Base-by-base conservation (phyloP, 164 flowering plant genomes). In the Nelumbo lutea region DNA sequence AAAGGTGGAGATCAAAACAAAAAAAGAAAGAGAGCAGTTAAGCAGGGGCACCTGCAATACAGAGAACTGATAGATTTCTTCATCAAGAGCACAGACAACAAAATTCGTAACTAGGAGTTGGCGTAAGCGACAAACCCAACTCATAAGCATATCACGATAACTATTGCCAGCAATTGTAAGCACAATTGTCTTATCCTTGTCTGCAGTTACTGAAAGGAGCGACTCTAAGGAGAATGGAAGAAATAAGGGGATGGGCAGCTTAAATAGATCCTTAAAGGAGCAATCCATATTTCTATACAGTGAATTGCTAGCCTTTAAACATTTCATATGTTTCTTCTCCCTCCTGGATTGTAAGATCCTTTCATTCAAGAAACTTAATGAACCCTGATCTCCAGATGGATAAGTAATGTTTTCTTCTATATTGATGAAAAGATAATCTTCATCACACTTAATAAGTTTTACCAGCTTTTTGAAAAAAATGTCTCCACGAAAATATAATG, bases 131-230 rank as follows among this genome's bases (percentile, higher is more conserved):
- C 99, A 95, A 0, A 80, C 94, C 99, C 99, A 95, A 72, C 97
- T 95, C 93, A 95, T 85, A 62, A 95, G 82, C 99, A 95, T 90
- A 75, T 92, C 99, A 72, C 82, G 87, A 75, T 95, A 95, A 78
- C 88, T 95, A 78, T 84, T 81, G 60, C 97, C 97, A 62, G 94
- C 93, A 70, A 90, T 75, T 67, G 93, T 85, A 69, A 95, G 94
- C 61, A 92, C 84, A 75, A 92, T 56, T 9, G 94, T 85, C 78
- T 69, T 89, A 64, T 87, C 84, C 67, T 81, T 65, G 68, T 87
- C 91, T 46, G 88, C 96, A 68, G 65, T 58, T 9, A 70, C 9
- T 14, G 84, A 73, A 66, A 95, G 86, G 13, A 95, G 84, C 39
- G 78, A 72, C 58, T 89, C 90, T 47, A 90, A 75, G 46, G 89